Base-by-base conservation (phyloP, 257 asterid genomes). In the Solanum bulbocastanum region DNA sequence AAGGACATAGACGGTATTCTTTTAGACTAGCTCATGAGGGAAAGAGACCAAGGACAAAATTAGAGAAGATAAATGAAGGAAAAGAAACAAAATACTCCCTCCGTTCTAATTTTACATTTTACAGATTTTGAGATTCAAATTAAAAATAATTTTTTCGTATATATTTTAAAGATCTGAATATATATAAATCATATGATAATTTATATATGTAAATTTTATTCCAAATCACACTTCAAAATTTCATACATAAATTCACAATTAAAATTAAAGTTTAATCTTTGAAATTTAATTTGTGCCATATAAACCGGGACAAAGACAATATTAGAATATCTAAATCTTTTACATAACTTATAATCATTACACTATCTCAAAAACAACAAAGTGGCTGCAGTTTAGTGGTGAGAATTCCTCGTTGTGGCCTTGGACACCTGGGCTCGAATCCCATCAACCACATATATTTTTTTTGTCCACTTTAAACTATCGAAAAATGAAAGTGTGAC, bases 341-440 rank as follows among this genome's bases (percentile, higher is more conserved):
- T 18, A 33, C 0, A 0, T 3, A 2, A 0, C 0, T 52, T 46
- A 46, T 46, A 14, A 46, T 46, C 1, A 1, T 46, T 52, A 16
- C 10, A 52, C 23, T 52, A 52, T 52, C 23, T 52, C 10, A 18
- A 52, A 18, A 49, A 49, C 23, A 49, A 15, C 9, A 49, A 5
- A 52, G 60, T 52, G 60, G 60, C 23, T 56, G 65, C 20, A 56
- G 65, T 7, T 56, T 56, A 56, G 65, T 52, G 60, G 60, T 52
- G 3, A 52, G 60, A 16, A 52, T 52, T 52, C 60, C 60, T 16
- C 9, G 60, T 52, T 52, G 60, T 52, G 60, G 60, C 60, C 23
- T 23, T 52, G 60, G 60, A 52, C 23, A 52, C 60, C 60, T 52
- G 60, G 60, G 60, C 60, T 52, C 23, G 60, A 52, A 52, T 56